These are phyloP conservation scores for Magnolia changhungtana DNA, from an alignment of 164 flowering plant genomes.

Conservation along the genomic window DNA sequence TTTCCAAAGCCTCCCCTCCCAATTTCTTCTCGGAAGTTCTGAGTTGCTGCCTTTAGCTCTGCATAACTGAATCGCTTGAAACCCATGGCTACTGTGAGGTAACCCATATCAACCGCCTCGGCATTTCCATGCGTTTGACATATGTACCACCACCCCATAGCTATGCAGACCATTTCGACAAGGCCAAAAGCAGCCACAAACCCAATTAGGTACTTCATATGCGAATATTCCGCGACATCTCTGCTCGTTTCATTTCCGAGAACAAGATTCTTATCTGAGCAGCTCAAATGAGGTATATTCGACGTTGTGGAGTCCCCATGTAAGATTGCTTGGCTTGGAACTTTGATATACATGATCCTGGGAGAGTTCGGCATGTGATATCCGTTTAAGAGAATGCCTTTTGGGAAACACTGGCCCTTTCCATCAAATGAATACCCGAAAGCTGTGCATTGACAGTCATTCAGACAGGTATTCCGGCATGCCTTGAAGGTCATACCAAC, in stretches of 20 bases:
- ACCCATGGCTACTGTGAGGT: slow-evolving; percentile 2
- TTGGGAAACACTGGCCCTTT: slow-evolving; percentile 1
- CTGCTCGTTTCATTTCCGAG: too few species aligned
- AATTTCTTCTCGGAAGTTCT: neutral
- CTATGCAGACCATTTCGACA: slow-evolving; percentile 11
- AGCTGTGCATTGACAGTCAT: slow-evolving; percentile 11
- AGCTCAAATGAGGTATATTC: neutral
- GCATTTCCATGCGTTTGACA: neutral
- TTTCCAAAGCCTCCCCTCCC: slow-evolving; percentile 15
- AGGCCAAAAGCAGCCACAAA: slow-evolving; percentile 8
- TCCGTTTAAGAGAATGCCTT: slow-evolving; percentile 12
- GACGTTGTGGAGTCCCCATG: too few species aligned
- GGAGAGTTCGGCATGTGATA: neutral
- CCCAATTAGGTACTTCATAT: neutral
- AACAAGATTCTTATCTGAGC: neutral
- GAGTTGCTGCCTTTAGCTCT: slow-evolving; percentile 4
- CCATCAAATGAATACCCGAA: slow-evolving; percentile 6
- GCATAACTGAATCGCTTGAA: slow-evolving; percentile 1
- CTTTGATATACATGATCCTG: slow-evolving; percentile 2
- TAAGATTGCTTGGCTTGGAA: neutral
- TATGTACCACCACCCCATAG: slow-evolving; percentile 8
- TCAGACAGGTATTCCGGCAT: slow-evolving; percentile 8
- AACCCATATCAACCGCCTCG: neutral
- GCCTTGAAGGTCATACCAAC: neutral
- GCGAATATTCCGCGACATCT: neutral